Evolutionary conservation across 352 stramenopile species (phyloP).

Genomic region (Nothophytophthora sp.): DNA sequence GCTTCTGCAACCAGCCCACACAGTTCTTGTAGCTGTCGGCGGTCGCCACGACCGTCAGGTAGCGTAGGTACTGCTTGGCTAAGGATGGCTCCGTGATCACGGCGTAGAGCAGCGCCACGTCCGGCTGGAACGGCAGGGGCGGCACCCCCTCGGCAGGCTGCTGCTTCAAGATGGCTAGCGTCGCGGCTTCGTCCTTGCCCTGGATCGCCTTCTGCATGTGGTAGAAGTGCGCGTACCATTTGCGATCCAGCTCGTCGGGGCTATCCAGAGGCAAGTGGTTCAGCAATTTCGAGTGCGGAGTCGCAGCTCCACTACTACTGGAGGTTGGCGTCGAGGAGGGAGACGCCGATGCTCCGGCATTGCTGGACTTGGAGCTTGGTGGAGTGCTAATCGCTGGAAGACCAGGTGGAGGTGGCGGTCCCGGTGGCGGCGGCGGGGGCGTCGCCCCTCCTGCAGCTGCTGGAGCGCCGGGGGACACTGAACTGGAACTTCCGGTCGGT

Average conservation of each 20-base stretch:
- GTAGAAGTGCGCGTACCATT: constrained; percentile 88
- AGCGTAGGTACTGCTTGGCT: constrained; percentile 78
- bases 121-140: constrained; percentile 67
- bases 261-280: constrained; percentile 73
- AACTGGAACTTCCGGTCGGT: too few species aligned
- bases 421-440: constrained; percentile 37
- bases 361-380: constrained; percentile 2
- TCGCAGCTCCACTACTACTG: constrained; percentile 17
- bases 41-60: constrained; percentile 57
- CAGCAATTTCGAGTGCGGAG: constrained; percentile 72
- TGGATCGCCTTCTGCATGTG: constrained; percentile 85
- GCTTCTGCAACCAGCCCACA: constrained; percentile 75
- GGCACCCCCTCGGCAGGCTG: constrained; percentile 32
- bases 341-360: constrained; percentile 6
- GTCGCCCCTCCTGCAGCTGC: constrained; percentile 20
- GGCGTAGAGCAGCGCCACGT: constrained; percentile 79
- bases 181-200: constrained; percentile 59
- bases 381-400: constrained; percentile 6
- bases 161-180: constrained; percentile 66
- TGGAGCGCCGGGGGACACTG: background rate
- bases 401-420: constrained; percentile 36
- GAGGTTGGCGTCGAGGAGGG: constrained; percentile 33
- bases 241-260: constrained; percentile 80
- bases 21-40: constrained; percentile 78
- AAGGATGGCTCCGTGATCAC: constrained; percentile 71